A percentile compares a stretch with the other conserved stretches of the same genome.
These are phyloP conservation scores for Phylloporus sp. DNA, from an alignment of 768 basidiomycete species.

Conservation along the genomic window DNA sequence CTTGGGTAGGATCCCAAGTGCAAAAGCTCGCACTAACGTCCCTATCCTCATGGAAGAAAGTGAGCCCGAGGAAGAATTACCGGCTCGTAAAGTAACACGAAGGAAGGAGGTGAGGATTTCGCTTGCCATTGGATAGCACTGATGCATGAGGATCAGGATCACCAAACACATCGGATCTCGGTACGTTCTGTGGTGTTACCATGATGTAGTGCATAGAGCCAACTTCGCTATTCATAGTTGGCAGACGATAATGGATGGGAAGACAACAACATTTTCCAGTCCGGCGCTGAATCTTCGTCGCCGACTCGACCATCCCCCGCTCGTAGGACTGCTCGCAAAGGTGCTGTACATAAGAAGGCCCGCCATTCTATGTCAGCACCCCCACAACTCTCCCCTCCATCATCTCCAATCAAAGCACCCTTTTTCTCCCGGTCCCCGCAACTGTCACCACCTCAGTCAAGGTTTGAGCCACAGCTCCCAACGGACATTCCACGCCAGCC, in stretches of 20 bases:
- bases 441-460: slow-evolving; percentile 48
- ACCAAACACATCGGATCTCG: slow-evolving; percentile 52
- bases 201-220: slow-evolving; percentile 2
- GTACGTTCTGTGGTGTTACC: slow-evolving; percentile 32
- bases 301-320: slow-evolving; percentile 60
- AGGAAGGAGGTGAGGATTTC: slow-evolving; percentile 47
- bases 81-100: slow-evolving; percentile 54
- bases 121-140: not conserved
- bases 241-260: slow-evolving; percentile 82
- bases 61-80: slow-evolving; percentile 63
- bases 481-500: slow-evolving; percentile 32
- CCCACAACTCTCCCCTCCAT: slow-evolving; percentile 45
- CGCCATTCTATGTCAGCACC: slow-evolving; percentile 73
- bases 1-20: slow-evolving; percentile 47
- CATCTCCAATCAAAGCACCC: slow-evolving; percentile 35
- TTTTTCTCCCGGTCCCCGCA: slow-evolving; percentile 19
- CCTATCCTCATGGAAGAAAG: slow-evolving; percentile 63
- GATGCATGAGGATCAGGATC: slow-evolving; percentile 39
- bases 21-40: slow-evolving; percentile 33
- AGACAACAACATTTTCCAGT: slow-evolving; percentile 87
- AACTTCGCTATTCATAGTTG: slow-evolving; percentile 18
- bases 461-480: slow-evolving; percentile 52
- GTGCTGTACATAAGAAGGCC: slow-evolving; percentile 40
- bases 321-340: slow-evolving; percentile 41
- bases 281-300: slow-evolving; percentile 84